Evolutionary conservation across 306 rosid species (phyloP).

Genomic region (Potentilla sterilis): DNA sequence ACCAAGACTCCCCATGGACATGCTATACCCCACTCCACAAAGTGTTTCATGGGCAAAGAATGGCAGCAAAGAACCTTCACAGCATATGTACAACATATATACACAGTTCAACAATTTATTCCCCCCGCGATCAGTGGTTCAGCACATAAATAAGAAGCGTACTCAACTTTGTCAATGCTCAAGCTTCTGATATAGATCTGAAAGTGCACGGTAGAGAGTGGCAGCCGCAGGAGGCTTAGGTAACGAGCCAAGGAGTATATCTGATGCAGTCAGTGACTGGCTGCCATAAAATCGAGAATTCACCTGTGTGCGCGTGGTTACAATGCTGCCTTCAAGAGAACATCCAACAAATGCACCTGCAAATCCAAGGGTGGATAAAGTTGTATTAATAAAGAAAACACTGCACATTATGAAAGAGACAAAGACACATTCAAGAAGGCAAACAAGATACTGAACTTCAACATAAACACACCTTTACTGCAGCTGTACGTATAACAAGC

Average conservation of each 20-base stretch:
- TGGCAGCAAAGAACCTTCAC: slow-evolving; percentile 35
- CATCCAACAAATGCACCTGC: slow-evolving; percentile 98
- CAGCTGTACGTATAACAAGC: slow-evolving; percentile 95
- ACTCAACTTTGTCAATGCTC: slow-evolving; percentile 29
- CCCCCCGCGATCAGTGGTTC: slow-evolving; percentile 2
- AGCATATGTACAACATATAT: slow-evolving; percentile 37
- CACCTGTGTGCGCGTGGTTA: slow-evolving; percentile 58
- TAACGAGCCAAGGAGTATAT: slow-evolving; percentile 77
- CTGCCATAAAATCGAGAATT: slow-evolving; percentile 81
- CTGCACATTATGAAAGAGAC: background rate
- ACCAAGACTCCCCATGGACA: background rate
- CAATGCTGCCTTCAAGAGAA: slow-evolving; percentile 86
- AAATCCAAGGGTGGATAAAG: slow-evolving; percentile 17
- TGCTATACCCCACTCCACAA: slow-evolving; percentile 15
- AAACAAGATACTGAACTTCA: background rate
- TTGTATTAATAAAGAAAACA: background rate
- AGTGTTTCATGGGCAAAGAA: slow-evolving; percentile 39
- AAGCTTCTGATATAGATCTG: slow-evolving; percentile 64
- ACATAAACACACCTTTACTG: slow-evolving; percentile 71
- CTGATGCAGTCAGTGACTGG: slow-evolving; percentile 67
- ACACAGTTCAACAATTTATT: slow-evolving; percentile 3
- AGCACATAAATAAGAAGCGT: slow-evolving; percentile 4
- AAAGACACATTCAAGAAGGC: background rate
- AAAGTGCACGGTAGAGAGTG: slow-evolving; percentile 70
- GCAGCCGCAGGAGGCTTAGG: slow-evolving; percentile 95